These are phyloP conservation scores for Lactifluus echinatus DNA, from an alignment of 768 basidiomycete genomes.

Conservation along the genomic window DNA sequence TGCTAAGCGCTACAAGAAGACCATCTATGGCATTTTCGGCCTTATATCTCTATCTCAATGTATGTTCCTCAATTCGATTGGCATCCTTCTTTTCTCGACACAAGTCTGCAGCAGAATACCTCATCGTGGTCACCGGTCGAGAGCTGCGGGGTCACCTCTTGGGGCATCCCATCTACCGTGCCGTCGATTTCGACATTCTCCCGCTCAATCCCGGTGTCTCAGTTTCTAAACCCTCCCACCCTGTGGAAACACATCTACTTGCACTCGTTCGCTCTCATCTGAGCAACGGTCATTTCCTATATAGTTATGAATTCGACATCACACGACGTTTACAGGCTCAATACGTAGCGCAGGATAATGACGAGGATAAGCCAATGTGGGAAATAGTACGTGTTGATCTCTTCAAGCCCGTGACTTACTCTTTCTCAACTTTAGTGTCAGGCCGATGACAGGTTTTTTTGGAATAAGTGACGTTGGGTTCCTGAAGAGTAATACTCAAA, in stretches of 20 bases:
- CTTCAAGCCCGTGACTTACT: not conserved
- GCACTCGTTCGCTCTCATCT: constrained; percentile 83
- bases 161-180: constrained; percentile 81
- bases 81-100: not conserved
- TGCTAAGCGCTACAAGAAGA: constrained; percentile 52
- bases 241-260: constrained; percentile 81
- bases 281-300: constrained; percentile 70
- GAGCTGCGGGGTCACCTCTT: constrained; percentile 70
- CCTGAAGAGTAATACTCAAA: not conserved
- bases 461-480: constrained; percentile 63
- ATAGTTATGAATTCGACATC: constrained; percentile 86
- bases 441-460: constrained; percentile 96
- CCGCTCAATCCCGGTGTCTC: constrained; percentile 71
- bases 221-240: constrained; percentile 61
- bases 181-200: constrained; percentile 85
- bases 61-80: constrained; percentile 29
- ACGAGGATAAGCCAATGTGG: constrained; percentile 56
- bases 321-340: constrained; percentile 84
- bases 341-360: constrained; percentile 46
- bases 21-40: constrained; percentile 69
- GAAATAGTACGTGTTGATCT: constrained; percentile 50
- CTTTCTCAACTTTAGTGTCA: constrained; percentile 25
- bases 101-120: constrained; percentile 69
- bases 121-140: constrained; percentile 81
- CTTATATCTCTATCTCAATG: constrained; percentile 70